phyloP scores from a whole-genome alignment of 306 rosid genomes.

The Erythrophleum fordii region DNA sequence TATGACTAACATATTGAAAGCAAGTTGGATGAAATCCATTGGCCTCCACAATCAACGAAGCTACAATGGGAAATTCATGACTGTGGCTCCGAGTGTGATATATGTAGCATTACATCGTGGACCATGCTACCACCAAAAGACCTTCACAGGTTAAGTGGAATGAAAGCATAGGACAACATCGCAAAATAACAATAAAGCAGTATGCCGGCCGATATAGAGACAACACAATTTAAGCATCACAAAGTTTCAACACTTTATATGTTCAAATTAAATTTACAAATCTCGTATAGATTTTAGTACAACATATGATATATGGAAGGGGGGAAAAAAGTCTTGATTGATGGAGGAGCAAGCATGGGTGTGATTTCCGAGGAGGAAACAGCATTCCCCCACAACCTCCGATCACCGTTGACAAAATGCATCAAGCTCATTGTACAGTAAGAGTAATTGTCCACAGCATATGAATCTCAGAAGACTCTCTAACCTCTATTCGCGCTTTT shows the following conservation, averaged over 20 bases:
- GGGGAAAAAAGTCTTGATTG: neutral
- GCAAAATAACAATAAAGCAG: slow-evolving; percentile 16
- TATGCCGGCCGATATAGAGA: neutral
- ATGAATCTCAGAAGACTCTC: slow-evolving; percentile 6
- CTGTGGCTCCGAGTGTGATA: neutral
- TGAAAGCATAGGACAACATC: slow-evolving; percentile 1
- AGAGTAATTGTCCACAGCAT: neutral
- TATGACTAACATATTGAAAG: neutral
- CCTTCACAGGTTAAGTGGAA: neutral
- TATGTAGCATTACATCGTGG: neutral
- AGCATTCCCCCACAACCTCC: slow-evolving; percentile 25
- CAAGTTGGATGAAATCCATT: neutral
- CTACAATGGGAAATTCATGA: neutral
- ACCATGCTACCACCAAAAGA: neutral
- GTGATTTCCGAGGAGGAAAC: slow-evolving; percentile 29
- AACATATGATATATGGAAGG: slow-evolving; percentile 13
- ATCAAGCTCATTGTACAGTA: slow-evolving; percentile 10
- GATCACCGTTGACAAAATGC: slow-evolving; percentile 39
- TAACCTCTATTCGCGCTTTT: slow-evolving; percentile 16
- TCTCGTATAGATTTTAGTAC: slow-evolving; percentile 31
- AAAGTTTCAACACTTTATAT: slow-evolving; percentile 28
- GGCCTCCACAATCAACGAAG: neutral
- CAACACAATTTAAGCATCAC: neutral
- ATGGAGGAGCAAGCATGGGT: slow-evolving; percentile 22
- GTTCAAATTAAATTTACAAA: slow-evolving; percentile 39